Evolutionary conservation across 805 yeast species (phyloP).

Genomic region (Nakazawaea anatomiae): DNA sequence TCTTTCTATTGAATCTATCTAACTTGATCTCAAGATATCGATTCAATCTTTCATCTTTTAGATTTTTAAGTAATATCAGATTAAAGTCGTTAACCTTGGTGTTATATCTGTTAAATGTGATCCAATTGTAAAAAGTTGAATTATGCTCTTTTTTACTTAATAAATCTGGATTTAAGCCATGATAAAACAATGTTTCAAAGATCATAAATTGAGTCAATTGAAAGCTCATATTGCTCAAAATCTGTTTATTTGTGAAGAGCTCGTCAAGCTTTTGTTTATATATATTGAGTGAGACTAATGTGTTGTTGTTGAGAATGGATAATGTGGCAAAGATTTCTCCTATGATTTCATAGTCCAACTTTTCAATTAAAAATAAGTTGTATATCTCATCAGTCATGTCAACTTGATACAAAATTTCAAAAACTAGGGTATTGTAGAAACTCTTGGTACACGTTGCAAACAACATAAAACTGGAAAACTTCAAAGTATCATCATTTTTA

Average conservation of each 20-base stretch:
- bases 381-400: constrained; percentile 8
- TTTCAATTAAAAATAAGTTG: constrained; percentile 2
- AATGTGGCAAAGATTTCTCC: constrained; percentile 5
- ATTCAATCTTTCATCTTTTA: constrained; percentile 1
- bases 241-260: not conserved
- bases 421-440: constrained; percentile 5
- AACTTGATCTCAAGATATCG: not conserved
- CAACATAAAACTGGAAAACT: constrained; percentile 1
- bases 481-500: not conserved
- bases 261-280: not conserved
- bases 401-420: constrained; percentile 8
- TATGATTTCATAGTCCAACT: constrained; percentile 4
- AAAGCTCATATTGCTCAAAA: constrained; percentile 7
- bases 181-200: constrained; percentile 1
- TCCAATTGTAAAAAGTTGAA: constrained; percentile 27
- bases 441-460: not conserved
- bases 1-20: not conserved
- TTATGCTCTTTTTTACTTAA: constrained; percentile 5
- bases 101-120: constrained; percentile 20
- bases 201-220: constrained; percentile 7
- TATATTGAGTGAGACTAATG: constrained; percentile 3
- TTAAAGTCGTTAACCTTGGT: constrained; percentile 13
- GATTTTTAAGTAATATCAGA: not conserved
- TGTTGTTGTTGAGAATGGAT: constrained; percentile 5
- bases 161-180: constrained; percentile 7